A percentile compares a stretch with the other conserved stretches of the same genome.
Conservation (phyloP, 1,139 yeast genomes). For the Petasospora rhodanensis region DNA sequence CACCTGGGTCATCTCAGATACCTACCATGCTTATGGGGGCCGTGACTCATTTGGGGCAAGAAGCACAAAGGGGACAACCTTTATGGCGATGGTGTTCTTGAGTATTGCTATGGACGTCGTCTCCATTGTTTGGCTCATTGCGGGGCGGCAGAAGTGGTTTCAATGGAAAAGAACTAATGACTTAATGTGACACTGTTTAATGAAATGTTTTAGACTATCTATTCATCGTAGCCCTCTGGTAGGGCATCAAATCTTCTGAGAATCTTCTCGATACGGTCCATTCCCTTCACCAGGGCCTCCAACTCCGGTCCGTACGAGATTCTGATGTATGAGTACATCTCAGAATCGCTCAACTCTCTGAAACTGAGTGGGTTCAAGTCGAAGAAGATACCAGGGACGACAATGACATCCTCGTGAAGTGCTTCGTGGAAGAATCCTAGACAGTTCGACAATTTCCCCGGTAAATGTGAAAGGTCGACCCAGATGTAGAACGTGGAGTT, state of each 20-base stretch:
- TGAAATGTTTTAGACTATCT: too few species aligned
- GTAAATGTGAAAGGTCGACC: slow-evolving; percentile 56
- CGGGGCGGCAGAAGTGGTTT: too few species aligned
- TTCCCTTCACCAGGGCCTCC: slow-evolving; percentile 50
- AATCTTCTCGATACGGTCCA: slow-evolving; percentile 64
- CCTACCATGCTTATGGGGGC: too few species aligned
- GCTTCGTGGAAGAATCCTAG: slow-evolving; percentile 68
- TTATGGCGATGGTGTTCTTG: too few species aligned
- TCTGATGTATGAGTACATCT: slow-evolving; percentile 61
- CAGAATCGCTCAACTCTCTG: slow-evolving; percentile 56
- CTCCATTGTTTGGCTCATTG: too few species aligned
- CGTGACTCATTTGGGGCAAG: too few species aligned
- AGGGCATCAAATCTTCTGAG: slow-evolving; percentile 39
- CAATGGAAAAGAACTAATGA: too few species aligned
- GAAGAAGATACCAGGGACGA: slow-evolving; percentile 66
- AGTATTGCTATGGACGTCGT: too few species aligned
- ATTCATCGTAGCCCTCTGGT: slow-evolving; percentile 13
- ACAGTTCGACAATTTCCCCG: slow-evolving; percentile 57
- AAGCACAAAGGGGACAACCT: too few species aligned
- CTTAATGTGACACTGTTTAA: too few species aligned
- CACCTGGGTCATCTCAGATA: too few species aligned
- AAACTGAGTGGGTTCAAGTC: slow-evolving; percentile 62
- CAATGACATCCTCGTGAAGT: slow-evolving; percentile 57
- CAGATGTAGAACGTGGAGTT: slow-evolving; percentile 63
- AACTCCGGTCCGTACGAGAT: slow-evolving; percentile 64